Base-by-base conservation (phyloP, 148 eudicot species). In the Chenopodium suecicum region DNA sequence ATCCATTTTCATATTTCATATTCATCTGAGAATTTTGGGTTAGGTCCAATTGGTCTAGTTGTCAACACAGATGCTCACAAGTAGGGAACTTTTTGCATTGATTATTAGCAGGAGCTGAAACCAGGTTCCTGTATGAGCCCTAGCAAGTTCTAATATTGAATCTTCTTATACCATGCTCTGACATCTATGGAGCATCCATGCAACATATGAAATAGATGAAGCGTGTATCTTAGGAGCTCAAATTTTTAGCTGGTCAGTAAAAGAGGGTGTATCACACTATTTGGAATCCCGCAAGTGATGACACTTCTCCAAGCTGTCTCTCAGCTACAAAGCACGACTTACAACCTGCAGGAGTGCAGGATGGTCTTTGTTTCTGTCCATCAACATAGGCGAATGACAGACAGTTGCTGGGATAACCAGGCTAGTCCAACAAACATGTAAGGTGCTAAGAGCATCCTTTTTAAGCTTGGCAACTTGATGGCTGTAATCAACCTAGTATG, bases 161-260 rank as follows among this genome's bases (percentile, higher is more conserved):
- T 67, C 32, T 68, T 17, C 58, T 67, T 31, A 52, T 50, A 47
- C 32, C 32, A 65, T 52, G 74, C 46, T 44, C 27, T 11, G 81
- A 14, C 73, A 47, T 69, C 9, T 54, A 14, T 52, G n/a, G 27
- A 79, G 73, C 75, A 78, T 68, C 23, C 44, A 14, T 79, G 46
- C 75, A 79, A 69, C 65, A 31, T 19, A 7, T 47, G 63, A 25
- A 68, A 50, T 29, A 20, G 25, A 32, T 50, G 13, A 79, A 70
- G 75, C 65, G 14, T 54, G 64, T 12, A 32, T 17, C 12, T 48
- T 50, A 64, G 64, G 25, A 65, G 56, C 54, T 60, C 64, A 68
- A 63, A 20, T 60, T 76, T 44, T 60, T 22, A 14, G 69, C 19
- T 62, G 79, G 68, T 77, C 66, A 76, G 10, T 37, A 0, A 37